Evolutionary conservation across 805 yeast species (phyloP), one percentile per base, ranked within the genome.

Genomic region (Candida glaebosa): DNA sequence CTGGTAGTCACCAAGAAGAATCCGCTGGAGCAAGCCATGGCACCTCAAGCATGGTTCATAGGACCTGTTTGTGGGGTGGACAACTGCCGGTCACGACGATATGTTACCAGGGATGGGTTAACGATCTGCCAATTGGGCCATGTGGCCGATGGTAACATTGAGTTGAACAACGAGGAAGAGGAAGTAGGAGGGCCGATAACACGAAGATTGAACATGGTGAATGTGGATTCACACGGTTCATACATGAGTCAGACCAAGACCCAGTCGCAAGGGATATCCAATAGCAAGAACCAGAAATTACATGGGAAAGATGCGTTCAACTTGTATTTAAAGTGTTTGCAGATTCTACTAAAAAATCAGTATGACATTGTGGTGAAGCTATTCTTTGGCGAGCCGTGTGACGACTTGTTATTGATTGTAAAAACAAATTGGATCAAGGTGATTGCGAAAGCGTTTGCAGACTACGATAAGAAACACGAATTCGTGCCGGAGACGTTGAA

Each of bases 111-210:
- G 3, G 87, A 85, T 53, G 99, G 99, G 18, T 78, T 78, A 38
- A 75, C 81, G 42, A 82, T 90, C 8, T 91, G 99, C 58, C 91
- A 86, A 53, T 84, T 77, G 54, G 98, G 98, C 4, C 99, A 91
- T 63, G 89, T 90, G 16, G 77, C 79, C 61, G 91, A 82, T 48
- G 89, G 90, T 26, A 84, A 82, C 47, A 56, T 84, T 19, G 95
- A 87, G 57, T 71, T 80, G 47, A 86, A 85, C 47, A 91, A 87
- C 53, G 96, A 87, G 36, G 89, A 83, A n/a, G 91, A 82, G 45
- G 84, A 76, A 26, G 72, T 72, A 9, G 65, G 69, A 9, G 37
- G 37, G 5, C 37, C 37, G 8, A 34, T 34, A 5, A 79, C 87
- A 4, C 70, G 78, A 52, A 67, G 87, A 42, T 54, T 84, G 14